Conservation (phyloP, 2,329 filamentous ascomycete genomes). For the Claviceps paspali region DNA sequence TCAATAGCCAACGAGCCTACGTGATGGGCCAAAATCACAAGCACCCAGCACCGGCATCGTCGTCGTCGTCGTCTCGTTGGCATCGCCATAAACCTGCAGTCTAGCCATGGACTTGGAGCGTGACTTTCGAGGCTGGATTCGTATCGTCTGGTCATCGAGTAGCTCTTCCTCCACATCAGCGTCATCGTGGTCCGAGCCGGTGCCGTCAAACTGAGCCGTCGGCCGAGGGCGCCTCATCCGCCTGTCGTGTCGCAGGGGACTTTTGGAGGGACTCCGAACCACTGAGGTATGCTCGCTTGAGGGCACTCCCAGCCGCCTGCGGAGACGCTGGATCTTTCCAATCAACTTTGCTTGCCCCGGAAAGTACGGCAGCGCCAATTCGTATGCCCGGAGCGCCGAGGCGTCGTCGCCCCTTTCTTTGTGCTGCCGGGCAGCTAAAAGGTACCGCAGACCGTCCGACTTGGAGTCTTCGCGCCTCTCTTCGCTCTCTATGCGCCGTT, state of each 20-base stretch:
- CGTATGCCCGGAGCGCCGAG: conserved; percentile 72
- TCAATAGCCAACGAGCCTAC: background rate
- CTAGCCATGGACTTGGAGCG: conserved; percentile 4
- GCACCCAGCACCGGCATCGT: no score
- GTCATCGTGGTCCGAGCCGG: conserved; percentile 7
- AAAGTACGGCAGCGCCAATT: conserved; percentile 71
- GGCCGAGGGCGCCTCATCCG: conserved; percentile 1
- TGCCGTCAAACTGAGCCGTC: background rate
- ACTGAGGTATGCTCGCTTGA: conserved; percentile 4
- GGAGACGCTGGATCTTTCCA: conserved; percentile 51
- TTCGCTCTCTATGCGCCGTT: conserved; percentile 62
- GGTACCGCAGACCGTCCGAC: conserved; percentile 67
- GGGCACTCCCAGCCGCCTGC: conserved; percentile 32
- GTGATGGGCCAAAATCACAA: background rate
- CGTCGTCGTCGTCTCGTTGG: conserved; percentile 2
- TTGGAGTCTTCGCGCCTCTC: conserved; percentile 51
- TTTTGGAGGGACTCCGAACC: conserved; percentile 1
- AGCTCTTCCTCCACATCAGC: conserved; percentile 16
- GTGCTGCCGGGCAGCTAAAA: conserved; percentile 86
- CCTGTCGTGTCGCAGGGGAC: conserved; percentile 3
- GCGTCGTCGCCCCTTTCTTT: conserved; percentile 68
- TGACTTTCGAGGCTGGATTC: conserved; percentile 9
- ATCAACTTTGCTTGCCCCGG: conserved; percentile 67
- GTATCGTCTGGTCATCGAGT: conserved; percentile 4
- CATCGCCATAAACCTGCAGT: conserved; percentile 19